Percentiles rank a stretch among this genome's conserved stretches.
Conservation (phyloP, 768 basidiomycete species). For the Lyophyllum atratum region DNA sequence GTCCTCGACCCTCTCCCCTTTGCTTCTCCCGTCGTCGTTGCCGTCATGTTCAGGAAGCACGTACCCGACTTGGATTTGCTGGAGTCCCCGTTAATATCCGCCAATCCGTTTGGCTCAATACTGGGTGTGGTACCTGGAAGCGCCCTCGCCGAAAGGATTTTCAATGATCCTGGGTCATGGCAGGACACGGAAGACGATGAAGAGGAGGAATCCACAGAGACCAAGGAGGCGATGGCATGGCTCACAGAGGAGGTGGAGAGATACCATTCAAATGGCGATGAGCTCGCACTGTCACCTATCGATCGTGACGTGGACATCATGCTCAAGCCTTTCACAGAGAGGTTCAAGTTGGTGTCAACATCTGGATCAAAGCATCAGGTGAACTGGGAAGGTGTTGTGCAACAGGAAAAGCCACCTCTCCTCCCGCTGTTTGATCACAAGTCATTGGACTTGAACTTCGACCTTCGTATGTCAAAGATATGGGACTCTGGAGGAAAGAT, state of each 20-base stretch:
- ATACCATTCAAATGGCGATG: slow-evolving; percentile 9
- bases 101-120: slow-evolving; percentile 28
- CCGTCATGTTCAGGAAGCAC: slow-evolving; percentile 31
- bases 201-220: slow-evolving; percentile 25
- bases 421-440: slow-evolving; percentile 13
- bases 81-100: slow-evolving; percentile 39
- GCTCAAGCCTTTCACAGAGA: slow-evolving; percentile 15
- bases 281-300: slow-evolving; percentile 6
- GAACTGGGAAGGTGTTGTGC: slow-evolving; percentile 10
- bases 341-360: slow-evolving; percentile 2
- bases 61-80: slow-evolving; percentile 39
- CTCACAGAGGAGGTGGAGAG: slow-evolving; percentile 36
- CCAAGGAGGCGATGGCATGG: slow-evolving; percentile 31
- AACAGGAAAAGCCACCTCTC: slow-evolving; percentile 8
- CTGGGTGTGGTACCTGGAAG: slow-evolving; percentile 35
- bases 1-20: slow-evolving; percentile 10
- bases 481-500: slow-evolving; percentile 16
- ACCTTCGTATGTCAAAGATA: slow-evolving; percentile 16
- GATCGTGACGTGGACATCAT: slow-evolving; percentile 16
- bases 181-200: slow-evolving; percentile 30
- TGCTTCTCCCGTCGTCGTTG: slow-evolving; percentile 6
- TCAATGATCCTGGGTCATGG: slow-evolving; percentile 47
- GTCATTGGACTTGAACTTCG: slow-evolving; percentile 15
- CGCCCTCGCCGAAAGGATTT: slow-evolving; percentile 42
- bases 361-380: not conserved